Base-by-base conservation (phyloP, 208 protist genomes). In the Wallacemonas sp. region DNA sequence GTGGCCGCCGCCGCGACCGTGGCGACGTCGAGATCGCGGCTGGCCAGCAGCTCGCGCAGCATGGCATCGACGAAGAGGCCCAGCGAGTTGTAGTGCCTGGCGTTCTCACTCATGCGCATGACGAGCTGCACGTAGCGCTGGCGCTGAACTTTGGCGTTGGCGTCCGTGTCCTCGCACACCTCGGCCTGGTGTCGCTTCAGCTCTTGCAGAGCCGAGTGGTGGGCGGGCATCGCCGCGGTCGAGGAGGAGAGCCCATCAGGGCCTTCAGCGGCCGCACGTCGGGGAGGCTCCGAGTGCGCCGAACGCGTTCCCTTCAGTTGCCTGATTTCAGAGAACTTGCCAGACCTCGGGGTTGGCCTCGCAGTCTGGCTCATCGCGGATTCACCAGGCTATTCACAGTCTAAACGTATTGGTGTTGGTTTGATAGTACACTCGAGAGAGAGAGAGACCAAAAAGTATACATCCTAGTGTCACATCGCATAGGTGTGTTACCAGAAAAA, bases 61-160 rank as follows among this genome's bases (percentile, higher is more conserved):
- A 96, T 91, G 18, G 76, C 64, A 67, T 94, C 86, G 11, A 93
- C 83, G 73, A 96, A 96, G 16, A 94, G 61, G 3, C 76, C 67
- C n/a, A 85, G 65, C 14, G 87, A 94, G 57, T 82, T 74, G 67
- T 81, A 92, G 25, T 85, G 57, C 3, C 57, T 48, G n/a, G 79
- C 79, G 22, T 87, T 72, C 18, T 72, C 67, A 22, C 45, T 73
- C 18, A 93, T 67, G 11, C 74, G 71, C 4, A 74, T 29, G 2
- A 95, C 74, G 2, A 92, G 46, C 65, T 89, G 81, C 23, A 84
- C 87, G 66, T 95, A 95, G 57, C 78, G 83, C 62, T 92, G 79
- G 1, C 82, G 82, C 28, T 79, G 63, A 39, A 95, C 76, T 32
- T 81, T 79, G 11, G 18, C 57, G 36, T 90, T 76, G 7, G 79